These are phyloP conservation scores for Berkeleyomyces basicola DNA, from an alignment of 2,329 filamentous ascomycete species.

Conservation along the genomic window DNA sequence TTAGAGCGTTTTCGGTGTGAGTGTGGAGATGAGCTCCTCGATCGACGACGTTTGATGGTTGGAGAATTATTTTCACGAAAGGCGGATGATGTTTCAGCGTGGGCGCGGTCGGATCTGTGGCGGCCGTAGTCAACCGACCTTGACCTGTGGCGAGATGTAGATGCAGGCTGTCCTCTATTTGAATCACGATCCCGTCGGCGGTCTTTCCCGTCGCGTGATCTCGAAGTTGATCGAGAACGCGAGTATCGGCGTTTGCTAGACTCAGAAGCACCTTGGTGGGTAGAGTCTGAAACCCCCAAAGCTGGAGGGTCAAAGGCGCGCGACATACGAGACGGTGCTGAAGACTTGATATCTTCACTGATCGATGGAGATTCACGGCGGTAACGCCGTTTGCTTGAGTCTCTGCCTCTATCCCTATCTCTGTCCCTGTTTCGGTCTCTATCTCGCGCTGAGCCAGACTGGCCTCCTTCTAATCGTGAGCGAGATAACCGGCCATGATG, in stretches of 20 bases:
- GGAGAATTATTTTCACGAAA: conserved; percentile 8
- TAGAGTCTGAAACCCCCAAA: neutral
- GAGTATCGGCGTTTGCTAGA: neutral
- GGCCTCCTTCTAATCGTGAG: neutral
- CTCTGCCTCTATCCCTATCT: neutral
- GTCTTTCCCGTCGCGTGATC: conserved; percentile 2
- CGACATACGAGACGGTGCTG: neutral
- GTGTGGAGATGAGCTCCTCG: conserved; percentile 9
- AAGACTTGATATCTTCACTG: neutral
- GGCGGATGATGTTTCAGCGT: neutral
- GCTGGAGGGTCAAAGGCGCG: neutral
- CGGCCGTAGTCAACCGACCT: neutral
- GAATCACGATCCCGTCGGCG: neutral
- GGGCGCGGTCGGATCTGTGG: neutral
- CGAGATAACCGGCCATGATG: neutral
- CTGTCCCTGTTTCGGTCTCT: conserved; percentile 1
- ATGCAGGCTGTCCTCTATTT: neutral
- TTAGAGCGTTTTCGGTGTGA: conserved; percentile 1
- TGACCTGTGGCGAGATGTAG: conserved; percentile 3
- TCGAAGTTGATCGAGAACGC: neutral
- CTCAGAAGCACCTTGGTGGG: neutral
- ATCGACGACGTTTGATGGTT: conserved; percentile 10
- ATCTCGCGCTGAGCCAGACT: neutral
- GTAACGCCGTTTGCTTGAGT: conserved; percentile 3
- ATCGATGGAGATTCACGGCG: neutral